These are phyloP conservation scores for Somion occarium DNA, from an alignment of 1,284 basidiomycete genomes.

Conservation along the genomic window DNA sequence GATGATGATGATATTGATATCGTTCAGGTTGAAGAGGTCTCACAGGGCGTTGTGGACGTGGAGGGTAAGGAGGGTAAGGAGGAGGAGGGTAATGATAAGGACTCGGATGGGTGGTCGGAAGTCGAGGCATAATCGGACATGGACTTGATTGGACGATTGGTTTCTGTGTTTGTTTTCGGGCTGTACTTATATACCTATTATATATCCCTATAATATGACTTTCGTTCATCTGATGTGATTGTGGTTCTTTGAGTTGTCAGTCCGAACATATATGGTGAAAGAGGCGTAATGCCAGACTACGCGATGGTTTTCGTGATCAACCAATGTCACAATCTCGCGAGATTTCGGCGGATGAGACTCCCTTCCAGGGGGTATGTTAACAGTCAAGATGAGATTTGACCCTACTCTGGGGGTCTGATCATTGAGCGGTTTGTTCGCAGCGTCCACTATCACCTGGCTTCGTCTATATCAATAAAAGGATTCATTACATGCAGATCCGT, in stretches of 20 bases:
- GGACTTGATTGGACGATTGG: too few relatives aligned
- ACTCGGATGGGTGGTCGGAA: constrained; percentile 3
- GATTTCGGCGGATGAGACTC: constrained; percentile 23
- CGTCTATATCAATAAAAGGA: constrained; percentile 36
- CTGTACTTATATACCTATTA: too few relatives aligned
- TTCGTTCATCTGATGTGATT: too few relatives aligned
- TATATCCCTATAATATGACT: too few relatives aligned
- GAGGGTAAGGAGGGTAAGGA: neutral
- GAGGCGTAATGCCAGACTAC: constrained; percentile 48
- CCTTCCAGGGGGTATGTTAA: constrained; percentile 55
- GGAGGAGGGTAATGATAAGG: neutral
- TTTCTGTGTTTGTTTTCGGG: too few relatives aligned
- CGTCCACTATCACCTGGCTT: constrained; percentile 45
- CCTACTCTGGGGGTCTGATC: constrained; percentile 48
- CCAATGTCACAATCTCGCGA: constrained; percentile 24
- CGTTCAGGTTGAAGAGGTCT: constrained; percentile 14
- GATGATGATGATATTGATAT: constrained; percentile 15
- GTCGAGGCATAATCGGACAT: constrained; percentile 1
- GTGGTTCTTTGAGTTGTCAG: too few relatives aligned
- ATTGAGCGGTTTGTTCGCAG: constrained; percentile 33
- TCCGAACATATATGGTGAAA: too few relatives aligned
- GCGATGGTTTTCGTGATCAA: constrained; percentile 49
- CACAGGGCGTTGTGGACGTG: neutral
- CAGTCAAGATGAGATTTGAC: constrained; percentile 41
- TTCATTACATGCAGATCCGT: neutral